phyloP scores from a whole-genome alignment of 352 stramenopile genomes.

The Pythium dissimile region DNA sequence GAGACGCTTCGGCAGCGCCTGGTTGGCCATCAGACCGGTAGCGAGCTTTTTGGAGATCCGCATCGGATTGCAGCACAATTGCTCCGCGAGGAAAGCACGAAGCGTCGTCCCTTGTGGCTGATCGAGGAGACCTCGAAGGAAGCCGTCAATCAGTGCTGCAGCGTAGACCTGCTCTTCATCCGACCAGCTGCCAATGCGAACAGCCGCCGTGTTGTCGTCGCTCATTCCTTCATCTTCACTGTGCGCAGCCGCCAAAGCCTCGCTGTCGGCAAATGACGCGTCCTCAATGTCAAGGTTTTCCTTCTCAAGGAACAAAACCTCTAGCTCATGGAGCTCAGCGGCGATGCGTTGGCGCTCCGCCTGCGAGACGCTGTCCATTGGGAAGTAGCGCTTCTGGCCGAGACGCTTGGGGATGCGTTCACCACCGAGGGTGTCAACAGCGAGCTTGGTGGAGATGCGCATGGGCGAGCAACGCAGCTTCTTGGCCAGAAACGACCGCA shows the following conservation, averaged over 20 bases:
- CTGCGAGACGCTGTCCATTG: neutral
- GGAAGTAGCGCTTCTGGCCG: conserved; percentile 31
- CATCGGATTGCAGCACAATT: conserved; percentile 92
- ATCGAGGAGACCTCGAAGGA: conserved; percentile 76
- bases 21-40: conserved; percentile 20
- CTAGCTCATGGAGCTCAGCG: conserved; percentile 10
- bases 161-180: conserved; percentile 71
- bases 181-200: conserved; percentile 29
- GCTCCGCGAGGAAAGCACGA: conserved; percentile 84
- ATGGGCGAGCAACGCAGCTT: conserved; percentile 32
- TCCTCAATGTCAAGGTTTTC: conserved; percentile 10
- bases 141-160: conserved; percentile 82
- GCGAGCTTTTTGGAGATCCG: conserved; percentile 94
- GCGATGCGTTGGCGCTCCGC: conserved; percentile 11
- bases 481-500: conserved; percentile 28
- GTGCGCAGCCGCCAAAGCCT: neutral
- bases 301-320: conserved; percentile 18
- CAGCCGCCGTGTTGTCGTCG: conserved; percentile 8
- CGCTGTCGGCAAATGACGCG: neutral
- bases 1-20: conserved; percentile 22
- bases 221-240: conserved; percentile 6
- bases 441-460: conserved; percentile 36
- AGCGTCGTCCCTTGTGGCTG: conserved; percentile 86
- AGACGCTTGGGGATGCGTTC: conserved; percentile 28
- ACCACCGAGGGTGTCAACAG: conserved; percentile 20